These are phyloP conservation scores for Salix koriyanagi DNA, from an alignment of 345 rosid genomes.

Conservation along the genomic window DNA sequence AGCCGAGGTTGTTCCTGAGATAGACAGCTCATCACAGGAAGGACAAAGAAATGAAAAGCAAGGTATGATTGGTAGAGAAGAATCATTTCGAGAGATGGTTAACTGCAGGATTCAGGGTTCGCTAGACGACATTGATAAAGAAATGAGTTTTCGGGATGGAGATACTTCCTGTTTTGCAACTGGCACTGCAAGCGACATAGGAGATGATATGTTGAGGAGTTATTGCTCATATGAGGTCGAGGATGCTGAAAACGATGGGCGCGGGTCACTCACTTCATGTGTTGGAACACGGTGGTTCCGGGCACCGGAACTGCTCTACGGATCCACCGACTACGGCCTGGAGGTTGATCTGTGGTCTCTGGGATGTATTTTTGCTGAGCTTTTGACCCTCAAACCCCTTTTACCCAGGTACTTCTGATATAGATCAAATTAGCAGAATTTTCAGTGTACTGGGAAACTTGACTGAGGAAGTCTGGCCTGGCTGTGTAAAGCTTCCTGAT, in stretches of 20 bases:
- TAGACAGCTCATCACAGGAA: constrained; percentile 28
- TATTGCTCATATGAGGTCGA: constrained; percentile 56
- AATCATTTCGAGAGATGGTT: constrained; percentile 44
- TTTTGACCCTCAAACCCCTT: constrained; percentile 68
- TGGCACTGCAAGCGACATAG: constrained; percentile 66
- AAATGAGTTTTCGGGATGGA: constrained; percentile 55
- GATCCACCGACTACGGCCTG: constrained; percentile 72
- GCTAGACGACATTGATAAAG: constrained; percentile 54
- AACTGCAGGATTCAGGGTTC: constrained; percentile 51
- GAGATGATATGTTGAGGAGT: constrained; percentile 60
- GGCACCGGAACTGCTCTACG: constrained; percentile 87
- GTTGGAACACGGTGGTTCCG: constrained; percentile 99
- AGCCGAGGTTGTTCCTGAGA: constrained; percentile 35
- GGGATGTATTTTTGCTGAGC: constrained; percentile 87
- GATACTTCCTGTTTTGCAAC: constrained; percentile 86
- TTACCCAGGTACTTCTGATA: constrained; percentile 86
- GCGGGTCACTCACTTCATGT: constrained; percentile 70
- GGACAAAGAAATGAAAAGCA: constrained; percentile 27
- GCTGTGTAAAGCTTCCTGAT: constrained; percentile 73
- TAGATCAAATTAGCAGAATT: constrained; percentile 76
- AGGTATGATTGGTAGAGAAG: constrained; percentile 39
- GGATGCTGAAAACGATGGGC: constrained; percentile 40
- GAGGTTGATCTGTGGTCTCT: constrained; percentile 88
- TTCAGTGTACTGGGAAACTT: constrained; percentile 68
- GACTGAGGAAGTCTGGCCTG: constrained; percentile 71